Evolutionary conservation across 1,284 basidiomycete genomes (phyloP), one percentile per base, ranked within the genome.

Genomic region (Ustilago cynodontis): DNA sequence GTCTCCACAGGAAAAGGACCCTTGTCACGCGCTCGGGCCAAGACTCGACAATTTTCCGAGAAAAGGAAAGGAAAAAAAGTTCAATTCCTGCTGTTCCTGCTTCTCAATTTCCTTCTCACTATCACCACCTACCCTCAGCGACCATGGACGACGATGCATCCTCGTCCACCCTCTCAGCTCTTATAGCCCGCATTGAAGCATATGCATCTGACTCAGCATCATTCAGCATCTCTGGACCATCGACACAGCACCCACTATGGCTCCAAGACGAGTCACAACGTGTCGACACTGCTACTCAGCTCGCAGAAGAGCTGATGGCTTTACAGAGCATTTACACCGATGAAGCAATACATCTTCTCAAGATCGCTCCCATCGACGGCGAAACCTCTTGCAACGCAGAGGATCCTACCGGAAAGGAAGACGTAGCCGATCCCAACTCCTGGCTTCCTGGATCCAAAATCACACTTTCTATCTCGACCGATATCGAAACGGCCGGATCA

Each of bases 261-360:
- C 50, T 69, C 8, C 2, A 61, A 5, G 63, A 66, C 43, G 63
- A 69, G 28, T 22, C 63, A 2, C 53, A 59, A 37, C 62, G 69
- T n/a, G 20, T 37, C 31, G 64, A 76, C 33, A 58, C 78, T 11
- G 68, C 68, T 1, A 60, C 65, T 10, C 72, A 75, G 29, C 77
- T 83, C 0, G 79, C 82, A 0, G 80, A 83, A 35, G 82, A 83
- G 55, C 76, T 83, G 14, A 57, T 74, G 59, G 83, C 84, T 14
- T 54, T 85, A 7, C 77, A 81, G 53, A 81, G 80, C 59, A 85
- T 85, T 65, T 85, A 83, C 53, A 78, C 77, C 2, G 77, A 79
- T 10, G 79, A 82, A 16, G 61, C 61, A 24, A 61, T 84, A 7
- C 63, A 77, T 14, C 43, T 82, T 20, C 60, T 77, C 59, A 66